Evolutionary conservation across 75 land plant genomes (phyloP).

Genomic region (Adiantum capillusveneris): DNA sequence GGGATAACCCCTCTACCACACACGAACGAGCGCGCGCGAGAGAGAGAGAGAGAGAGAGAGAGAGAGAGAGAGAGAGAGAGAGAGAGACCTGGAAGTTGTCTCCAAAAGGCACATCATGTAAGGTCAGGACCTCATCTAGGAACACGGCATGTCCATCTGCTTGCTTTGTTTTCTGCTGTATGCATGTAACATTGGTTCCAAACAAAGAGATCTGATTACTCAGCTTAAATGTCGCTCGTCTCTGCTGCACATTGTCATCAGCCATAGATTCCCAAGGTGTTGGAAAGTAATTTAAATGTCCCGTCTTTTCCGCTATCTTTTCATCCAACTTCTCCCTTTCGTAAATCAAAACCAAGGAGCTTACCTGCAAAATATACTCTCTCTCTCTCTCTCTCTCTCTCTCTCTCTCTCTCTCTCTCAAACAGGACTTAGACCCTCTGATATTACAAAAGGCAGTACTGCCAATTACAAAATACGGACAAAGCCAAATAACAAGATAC

Average conservation of each 20-base stretch:
- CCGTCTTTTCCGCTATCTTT: conserved; percentile 46
- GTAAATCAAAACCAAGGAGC: conserved; percentile 35
- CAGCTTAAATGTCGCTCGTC: conserved; percentile 50
- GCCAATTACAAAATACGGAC: too few relatives aligned
- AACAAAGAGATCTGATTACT: conserved; percentile 48
- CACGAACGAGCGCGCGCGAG: not conserved
- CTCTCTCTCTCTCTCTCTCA: too few relatives aligned
- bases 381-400: too few relatives aligned
- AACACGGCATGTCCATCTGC: conserved; percentile 21
- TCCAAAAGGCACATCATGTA: conserved; percentile 64
- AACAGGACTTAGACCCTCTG: too few relatives aligned
- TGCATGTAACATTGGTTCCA: conserved; percentile 55
- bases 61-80: not conserved
- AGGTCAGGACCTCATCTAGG: conserved; percentile 49
- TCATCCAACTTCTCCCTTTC: conserved; percentile 55
- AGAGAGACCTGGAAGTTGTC: conserved; percentile 65
- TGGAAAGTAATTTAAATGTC: conserved; percentile 44
- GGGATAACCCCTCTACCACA: not conserved
- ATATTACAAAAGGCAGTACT: too few relatives aligned
- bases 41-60: not conserved
- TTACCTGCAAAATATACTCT: conserved; percentile 30
- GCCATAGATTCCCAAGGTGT: conserved; percentile 53
- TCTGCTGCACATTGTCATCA: conserved; percentile 22
- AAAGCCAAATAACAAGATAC: too few relatives aligned
- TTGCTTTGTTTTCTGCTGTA: conserved; percentile 41